These are phyloP conservation scores for Ottelia alismoides DNA, from an alignment of 106 monocot species.

Conservation along the genomic window DNA sequence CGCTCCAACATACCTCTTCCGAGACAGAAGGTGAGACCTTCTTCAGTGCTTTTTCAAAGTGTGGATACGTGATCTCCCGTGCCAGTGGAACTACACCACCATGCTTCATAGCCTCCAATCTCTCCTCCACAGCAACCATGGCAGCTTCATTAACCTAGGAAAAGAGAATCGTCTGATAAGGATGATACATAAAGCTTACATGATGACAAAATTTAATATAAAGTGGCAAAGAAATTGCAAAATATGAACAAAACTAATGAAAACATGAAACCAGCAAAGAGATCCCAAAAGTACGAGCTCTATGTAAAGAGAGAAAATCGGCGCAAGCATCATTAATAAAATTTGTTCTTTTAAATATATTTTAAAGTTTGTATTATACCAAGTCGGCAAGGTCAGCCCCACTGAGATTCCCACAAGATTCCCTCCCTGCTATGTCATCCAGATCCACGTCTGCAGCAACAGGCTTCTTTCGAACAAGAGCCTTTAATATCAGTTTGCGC, in stretches of 20 bases:
- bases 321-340: no score
- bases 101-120: background rate
- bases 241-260: no score
- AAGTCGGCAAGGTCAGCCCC: conserved; percentile 15
- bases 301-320: no score
- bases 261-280: no score
- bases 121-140: conserved; percentile 7
- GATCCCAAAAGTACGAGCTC: no score
- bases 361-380: conserved; percentile 1
- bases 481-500: conserved; percentile 9
- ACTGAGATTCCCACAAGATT: conserved; percentile 12
- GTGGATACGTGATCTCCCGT: conserved; percentile 1
- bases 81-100: background rate
- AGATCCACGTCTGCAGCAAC: conserved; percentile 14
- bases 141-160: conserved; percentile 8
- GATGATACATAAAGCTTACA: no score
- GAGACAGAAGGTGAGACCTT: conserved; percentile 12
- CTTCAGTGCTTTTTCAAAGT: conserved; percentile 11
- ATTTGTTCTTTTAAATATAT: no score
- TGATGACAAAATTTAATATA: background rate
- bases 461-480: conserved; percentile 10
- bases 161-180: no score
- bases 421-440: conserved; percentile 9
- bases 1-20: conserved; percentile 14
- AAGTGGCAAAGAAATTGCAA: background rate